Percentiles rank a stretch among this genome's conserved stretches.
Conservation (phyloP, 179 eudicot genomes). For the Beta lomatogona region DNA sequence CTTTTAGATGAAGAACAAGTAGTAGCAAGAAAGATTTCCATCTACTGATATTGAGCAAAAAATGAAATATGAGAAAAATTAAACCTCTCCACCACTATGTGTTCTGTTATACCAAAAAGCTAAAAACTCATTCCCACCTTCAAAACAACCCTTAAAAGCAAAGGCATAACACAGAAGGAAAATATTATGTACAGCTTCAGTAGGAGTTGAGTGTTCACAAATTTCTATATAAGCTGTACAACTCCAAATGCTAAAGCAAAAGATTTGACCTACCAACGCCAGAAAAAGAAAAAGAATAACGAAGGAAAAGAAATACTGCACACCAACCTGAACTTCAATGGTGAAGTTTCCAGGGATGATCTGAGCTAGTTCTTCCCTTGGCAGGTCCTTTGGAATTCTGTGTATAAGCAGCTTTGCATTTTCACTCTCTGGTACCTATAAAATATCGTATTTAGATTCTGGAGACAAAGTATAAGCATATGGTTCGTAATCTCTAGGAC, state of each 20-base stretch:
- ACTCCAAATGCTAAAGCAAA: background rate
- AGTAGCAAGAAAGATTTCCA: background rate
- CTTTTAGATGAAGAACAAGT: background rate
- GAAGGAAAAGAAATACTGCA: background rate
- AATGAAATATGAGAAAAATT: background rate
- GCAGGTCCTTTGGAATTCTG: slow-evolving; percentile 61
- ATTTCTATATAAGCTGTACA: background rate
- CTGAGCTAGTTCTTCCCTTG: slow-evolving; percentile 54
- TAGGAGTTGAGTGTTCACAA: background rate
- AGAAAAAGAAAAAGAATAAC: no score
- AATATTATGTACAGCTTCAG: background rate
- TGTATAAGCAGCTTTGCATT: slow-evolving; percentile 69
- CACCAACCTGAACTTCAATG: slow-evolving; percentile 61
- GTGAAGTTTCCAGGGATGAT: slow-evolving; percentile 68
- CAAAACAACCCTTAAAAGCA: background rate
- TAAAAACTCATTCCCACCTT: background rate
- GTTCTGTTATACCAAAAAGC: background rate
- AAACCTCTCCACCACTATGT: slow-evolving; percentile 1
- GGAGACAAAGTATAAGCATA: background rate
- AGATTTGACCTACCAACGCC: background rate
- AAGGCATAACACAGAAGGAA: background rate
- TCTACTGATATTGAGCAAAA: slow-evolving; percentile 2
- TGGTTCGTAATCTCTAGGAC: slow-evolving; percentile 13
- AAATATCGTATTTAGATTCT: background rate
- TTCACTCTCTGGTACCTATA: slow-evolving; percentile 58